These are phyloP conservation scores for Microstegium vimineum DNA, from an alignment of 176 grass and related monocot species.

Conservation along the genomic window DNA sequence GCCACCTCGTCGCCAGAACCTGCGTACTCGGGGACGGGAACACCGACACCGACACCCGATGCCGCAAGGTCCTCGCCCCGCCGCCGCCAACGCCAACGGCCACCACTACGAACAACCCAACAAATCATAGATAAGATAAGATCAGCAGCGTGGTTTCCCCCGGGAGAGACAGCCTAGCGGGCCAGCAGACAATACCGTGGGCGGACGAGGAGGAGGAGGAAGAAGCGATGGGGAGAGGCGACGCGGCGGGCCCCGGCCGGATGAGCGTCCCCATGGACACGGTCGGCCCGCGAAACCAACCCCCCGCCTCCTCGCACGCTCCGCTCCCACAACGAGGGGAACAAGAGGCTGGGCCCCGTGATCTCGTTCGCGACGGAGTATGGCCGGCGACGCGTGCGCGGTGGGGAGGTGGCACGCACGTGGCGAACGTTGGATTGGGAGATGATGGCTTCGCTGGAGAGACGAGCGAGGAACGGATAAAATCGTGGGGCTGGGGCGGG, in stretches of 20 bases:
- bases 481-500: not conserved
- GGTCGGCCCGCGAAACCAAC: not conserved
- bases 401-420: constrained; percentile 33
- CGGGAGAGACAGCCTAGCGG: not conserved
- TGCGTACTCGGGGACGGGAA: not conserved
- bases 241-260: constrained; percentile 5
- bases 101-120: constrained; percentile 1
- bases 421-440: constrained; percentile 26
- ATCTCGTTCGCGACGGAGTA: not conserved
- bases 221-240: not conserved
- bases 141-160: not conserved
- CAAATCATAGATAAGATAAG: not conserved
- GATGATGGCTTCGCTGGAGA: not conserved
- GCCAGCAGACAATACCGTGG: constrained; percentile 17
- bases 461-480: constrained; percentile 18
- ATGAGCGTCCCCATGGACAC: constrained; percentile 34
- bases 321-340: not conserved
- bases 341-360: not conserved
- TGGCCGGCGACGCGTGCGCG: not conserved
- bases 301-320: not conserved
- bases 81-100: not conserved
- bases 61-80: not conserved
- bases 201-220: not conserved
- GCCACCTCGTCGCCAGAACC: constrained; percentile 8
- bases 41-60: not conserved